Conservation (phyloP, 257 asterid genomes). For the Solanum habrochaites region DNA sequence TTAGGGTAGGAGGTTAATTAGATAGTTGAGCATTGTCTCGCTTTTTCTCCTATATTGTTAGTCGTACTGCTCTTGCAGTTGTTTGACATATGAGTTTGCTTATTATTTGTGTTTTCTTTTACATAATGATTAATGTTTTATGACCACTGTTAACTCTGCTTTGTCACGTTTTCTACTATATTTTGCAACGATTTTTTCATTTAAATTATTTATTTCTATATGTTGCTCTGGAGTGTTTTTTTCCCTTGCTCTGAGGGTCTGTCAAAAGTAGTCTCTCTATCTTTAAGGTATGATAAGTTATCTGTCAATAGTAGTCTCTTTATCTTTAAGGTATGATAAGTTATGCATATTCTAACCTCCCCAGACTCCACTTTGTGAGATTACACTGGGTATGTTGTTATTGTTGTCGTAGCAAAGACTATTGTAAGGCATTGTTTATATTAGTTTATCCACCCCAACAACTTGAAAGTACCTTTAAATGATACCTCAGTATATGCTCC, state of each 20-base stretch:
- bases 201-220: too few relatives aligned
- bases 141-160: not conserved
- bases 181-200: not conserved
- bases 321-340: too few relatives aligned
- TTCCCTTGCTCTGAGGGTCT: too few relatives aligned
- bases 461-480: constrained; percentile 1
- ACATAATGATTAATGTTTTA: not conserved
- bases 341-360: not conserved
- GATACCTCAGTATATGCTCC: not conserved
- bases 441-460: constrained; percentile 18
- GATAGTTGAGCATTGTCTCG: not conserved
- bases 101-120: not conserved
- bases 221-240: not conserved
- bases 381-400: not conserved
- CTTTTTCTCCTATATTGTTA: not conserved
- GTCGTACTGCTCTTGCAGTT: not conserved
- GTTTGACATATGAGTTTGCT: not conserved
- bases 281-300: too few relatives aligned
- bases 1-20: not conserved
- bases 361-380: not conserved
- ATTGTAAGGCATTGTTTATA: not conserved
- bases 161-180: not conserved
- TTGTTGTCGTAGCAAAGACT: not conserved
- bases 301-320: too few relatives aligned
- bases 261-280: not conserved